Base-by-base conservation (phyloP, 140 eudicot genomes). In the Oenanthe javanica region DNA sequence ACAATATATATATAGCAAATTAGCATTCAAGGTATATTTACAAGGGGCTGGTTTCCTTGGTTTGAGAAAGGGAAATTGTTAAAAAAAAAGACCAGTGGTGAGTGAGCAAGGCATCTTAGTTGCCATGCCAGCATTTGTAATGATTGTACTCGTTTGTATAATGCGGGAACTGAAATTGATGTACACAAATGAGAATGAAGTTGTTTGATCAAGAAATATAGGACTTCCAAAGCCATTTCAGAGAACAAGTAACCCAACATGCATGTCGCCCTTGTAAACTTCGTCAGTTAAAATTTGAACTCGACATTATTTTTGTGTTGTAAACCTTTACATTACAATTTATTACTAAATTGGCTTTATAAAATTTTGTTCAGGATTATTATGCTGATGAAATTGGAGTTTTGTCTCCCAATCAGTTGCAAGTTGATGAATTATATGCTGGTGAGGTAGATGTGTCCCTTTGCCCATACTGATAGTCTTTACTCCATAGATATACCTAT, bases 331-430 rank as follows among this genome's bases (percentile, higher is more conserved):
- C 27, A 55, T 74, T 51, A 45, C 18, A 51, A 63, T 50, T 36
- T 38, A 31, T 69, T 82, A 80, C 55, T 84, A 54, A 73, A 67
- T 78, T 76, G 64, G 42, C 80, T 80, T 76, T 9, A 47, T 13
- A 64, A 14, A 19, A 16, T 76, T 27, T 81, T 69, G 67, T 81
- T 86, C 95, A 94, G 99, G 96, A 90, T 88, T 92, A 92, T 86
- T 95, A 79, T 86, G 97, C 93, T 51, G 99, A 95, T 85, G 97
- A 95, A 87, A 78, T 95, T 86, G 99, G 99, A 84, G 97, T 95
- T 79, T 82, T 95, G 76, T 95, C 99, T 80, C 99, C 99, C 79
- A 90, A 79, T 87, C 99, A 95, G 86, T 54, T 85, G 90, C 99
- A 95, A 85, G 97, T 90, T 83, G 93, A 92, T 77, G 95, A 87